phyloP scores from a whole-genome alignment of 192 early-diverging fungal species.

The Linnemannia schmuckeri region DNA sequence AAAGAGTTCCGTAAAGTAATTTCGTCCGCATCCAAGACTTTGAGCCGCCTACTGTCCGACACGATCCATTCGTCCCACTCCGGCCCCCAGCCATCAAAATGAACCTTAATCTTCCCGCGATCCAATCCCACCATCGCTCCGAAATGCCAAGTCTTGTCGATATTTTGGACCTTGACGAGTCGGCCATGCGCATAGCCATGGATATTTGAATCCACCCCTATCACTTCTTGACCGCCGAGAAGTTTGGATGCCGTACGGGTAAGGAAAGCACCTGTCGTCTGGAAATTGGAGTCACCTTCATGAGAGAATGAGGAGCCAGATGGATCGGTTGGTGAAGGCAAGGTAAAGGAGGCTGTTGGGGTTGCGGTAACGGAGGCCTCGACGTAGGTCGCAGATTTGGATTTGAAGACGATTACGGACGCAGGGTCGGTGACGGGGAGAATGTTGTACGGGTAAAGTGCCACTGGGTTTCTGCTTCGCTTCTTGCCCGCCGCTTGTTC shows the following conservation, averaged over 20 bases:
- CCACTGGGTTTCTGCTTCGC: slow-evolving; percentile 28
- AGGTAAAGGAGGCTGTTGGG: not conserved
- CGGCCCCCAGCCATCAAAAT: slow-evolving; percentile 65
- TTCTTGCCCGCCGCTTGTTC: not conserved
- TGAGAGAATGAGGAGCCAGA: not conserved
- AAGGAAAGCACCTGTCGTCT: slow-evolving; percentile 66
- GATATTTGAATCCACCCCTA: slow-evolving; percentile 60
- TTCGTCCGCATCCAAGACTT: slow-evolving; percentile 36
- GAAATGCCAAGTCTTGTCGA: slow-evolving; percentile 61
- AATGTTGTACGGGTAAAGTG: not conserved
- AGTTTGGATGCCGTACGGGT: slow-evolving; percentile 61
- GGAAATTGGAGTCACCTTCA: slow-evolving; percentile 15
- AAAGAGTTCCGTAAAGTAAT: slow-evolving; percentile 1
- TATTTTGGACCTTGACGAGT: slow-evolving; percentile 58
- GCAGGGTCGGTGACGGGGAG: not conserved
- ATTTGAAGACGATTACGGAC: not conserved
- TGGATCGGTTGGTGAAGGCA: not conserved
- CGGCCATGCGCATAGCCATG: slow-evolving; percentile 61
- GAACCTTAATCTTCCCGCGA: slow-evolving; percentile 61
- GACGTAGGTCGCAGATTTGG: not conserved
- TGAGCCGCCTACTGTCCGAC: slow-evolving; percentile 61
- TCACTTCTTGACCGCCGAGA: slow-evolving; percentile 46
- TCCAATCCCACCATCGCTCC: slow-evolving; percentile 58
- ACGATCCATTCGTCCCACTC: slow-evolving; percentile 70
- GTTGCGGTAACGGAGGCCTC: not conserved